Base-by-base conservation (phyloP, 108 stramenopile genomes). In the Schizochytrium sp. region DNA sequence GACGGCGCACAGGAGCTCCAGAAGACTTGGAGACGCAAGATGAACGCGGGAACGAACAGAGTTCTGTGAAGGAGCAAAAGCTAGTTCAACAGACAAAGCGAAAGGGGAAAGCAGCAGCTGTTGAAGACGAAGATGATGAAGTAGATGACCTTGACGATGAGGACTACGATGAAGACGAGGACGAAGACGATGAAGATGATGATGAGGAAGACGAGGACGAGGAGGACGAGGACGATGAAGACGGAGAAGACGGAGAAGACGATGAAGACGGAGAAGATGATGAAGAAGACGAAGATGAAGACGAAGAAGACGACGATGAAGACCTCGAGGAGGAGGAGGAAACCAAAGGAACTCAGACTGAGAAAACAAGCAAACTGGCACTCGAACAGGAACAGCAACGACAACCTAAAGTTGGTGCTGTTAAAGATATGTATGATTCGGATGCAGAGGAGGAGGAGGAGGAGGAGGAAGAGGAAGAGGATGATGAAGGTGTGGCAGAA, bases 181-280 rank as follows among this genome's bases (percentile, higher is more conserved):
- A 72, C 28, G 72, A 72, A 28, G n/a, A 19, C n/a, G 72, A 72
- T 72, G 28, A 72, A 15, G 72, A 44, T 15, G 72, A 72, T 13
- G 72, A 44, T 41, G 72, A 72, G 1, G 72, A 72, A 44, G n/a
- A 19, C 1, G 72, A 41, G 72, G 72, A 72, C 13, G 72, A 44
- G 0, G 72, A 41, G 17, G 73, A 2, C 7, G 73, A 44, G 10
- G 73, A 83, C 46, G 73, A 83, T 7, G 50, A 55, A 46, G 50
- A 53, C 19, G 19, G 55, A 19, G 73, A 47, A 10, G 73, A 5
- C 53, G 73, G 8, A 0, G 73, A 83, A 15, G 73, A 28, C 38
- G 73, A 83, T n/a, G 73, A 83, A 2, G 73, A 83, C 7, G 73
- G 55, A 10, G 73, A 83, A 0, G 41, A n/a, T 44, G 72, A 72